Evolutionary conservation across 495 filamentous ascomycete genomes (phyloP), one percentile per base, ranked within the genome.

Genomic region (Bathelium albidoporum): DNA sequence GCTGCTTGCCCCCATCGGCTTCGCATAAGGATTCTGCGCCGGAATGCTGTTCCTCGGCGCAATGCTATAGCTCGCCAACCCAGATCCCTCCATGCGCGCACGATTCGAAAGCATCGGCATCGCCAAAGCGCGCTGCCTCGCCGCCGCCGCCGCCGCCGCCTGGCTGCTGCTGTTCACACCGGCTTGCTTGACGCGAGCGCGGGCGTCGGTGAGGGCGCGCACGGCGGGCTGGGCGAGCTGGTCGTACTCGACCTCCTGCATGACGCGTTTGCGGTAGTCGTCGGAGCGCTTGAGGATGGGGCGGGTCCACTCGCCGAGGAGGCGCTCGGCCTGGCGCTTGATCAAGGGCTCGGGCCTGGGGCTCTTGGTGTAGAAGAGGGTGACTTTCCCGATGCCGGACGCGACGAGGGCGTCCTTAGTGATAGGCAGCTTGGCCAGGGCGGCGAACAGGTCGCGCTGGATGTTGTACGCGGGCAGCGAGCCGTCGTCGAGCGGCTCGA

Each of bases 301-400:
- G 11, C 95, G 83, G 53, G 90, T 95, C 95, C 95, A 99, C 73
- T 97, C 95, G 26, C 88, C 88, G 32, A 97, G 76, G 32, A 97
- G 79, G 41, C 87, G 84, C 78, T 97, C 91, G 0, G 95, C 95
- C 71, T 88, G 86, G 59, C 92, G 89, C 80, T 97, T 97, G 81
- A 99, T 96, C 60, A 79, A 80, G 5, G 83, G 76, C 75, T 96
- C 87, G 7, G 90, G 88, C 52, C 87, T 85, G 79, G 90, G 93
- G 81, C 88, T 92, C 75, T 92, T 91, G 41, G 90, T 97, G 77
- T 99, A 99, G 79, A 95, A 97, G 60, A 94, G 82, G 32, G 95
- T 85, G 32, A 99, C 89, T 71, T 96, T 97, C 69, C 95, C 95
- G 66, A 99, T 90, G 9, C 95, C 93, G 67, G 89, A 94, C 67